Percentiles rank a stretch among this genome's conserved stretches.
Evolutionary conservation across 1,284 basidiomycete genomes (phyloP).

Genomic region (Boletus subluridellus): DNA sequence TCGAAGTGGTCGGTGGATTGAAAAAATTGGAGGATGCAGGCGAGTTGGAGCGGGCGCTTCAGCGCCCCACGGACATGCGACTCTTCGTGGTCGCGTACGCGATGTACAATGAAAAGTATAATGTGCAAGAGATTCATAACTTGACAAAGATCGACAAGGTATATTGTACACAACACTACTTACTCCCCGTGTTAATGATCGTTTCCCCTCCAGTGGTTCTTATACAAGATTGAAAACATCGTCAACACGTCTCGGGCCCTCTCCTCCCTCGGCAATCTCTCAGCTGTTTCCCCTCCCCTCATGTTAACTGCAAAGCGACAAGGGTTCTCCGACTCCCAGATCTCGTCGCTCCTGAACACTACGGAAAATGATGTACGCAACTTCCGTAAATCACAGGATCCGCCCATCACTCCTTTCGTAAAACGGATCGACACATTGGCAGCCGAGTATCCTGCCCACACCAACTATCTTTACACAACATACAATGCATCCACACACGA

Average conservation of each 20-base stretch:
- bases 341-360: conserved; percentile 70
- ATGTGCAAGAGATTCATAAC: conserved; percentile 87
- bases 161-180: conserved; percentile 1
- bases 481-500: conserved; percentile 98
- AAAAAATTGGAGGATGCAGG: conserved; percentile 53
- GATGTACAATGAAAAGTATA: conserved; percentile 91
- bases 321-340: conserved; percentile 94
- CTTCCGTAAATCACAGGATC: conserved; percentile 77
- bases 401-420: conserved; percentile 86
- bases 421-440: conserved; percentile 99
- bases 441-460: conserved; percentile 98
- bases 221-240: conserved; percentile 98
- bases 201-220: conserved; percentile 72
- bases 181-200: not conserved
- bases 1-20: conserved; percentile 63
- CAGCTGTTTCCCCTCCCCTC: conserved; percentile 63
- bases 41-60: conserved; percentile 82
- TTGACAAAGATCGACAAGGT: conserved; percentile 98
- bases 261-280: conserved; percentile 65
- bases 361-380: conserved; percentile 80
- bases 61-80: conserved; percentile 83
- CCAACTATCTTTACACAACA: conserved; percentile 99
- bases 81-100: conserved; percentile 97
- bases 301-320: conserved; percentile 84
- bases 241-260: conserved; percentile 79